These are phyloP conservation scores for Noccaea caerulescens DNA, from an alignment of 345 rosid genomes.

Conservation along the genomic window DNA sequence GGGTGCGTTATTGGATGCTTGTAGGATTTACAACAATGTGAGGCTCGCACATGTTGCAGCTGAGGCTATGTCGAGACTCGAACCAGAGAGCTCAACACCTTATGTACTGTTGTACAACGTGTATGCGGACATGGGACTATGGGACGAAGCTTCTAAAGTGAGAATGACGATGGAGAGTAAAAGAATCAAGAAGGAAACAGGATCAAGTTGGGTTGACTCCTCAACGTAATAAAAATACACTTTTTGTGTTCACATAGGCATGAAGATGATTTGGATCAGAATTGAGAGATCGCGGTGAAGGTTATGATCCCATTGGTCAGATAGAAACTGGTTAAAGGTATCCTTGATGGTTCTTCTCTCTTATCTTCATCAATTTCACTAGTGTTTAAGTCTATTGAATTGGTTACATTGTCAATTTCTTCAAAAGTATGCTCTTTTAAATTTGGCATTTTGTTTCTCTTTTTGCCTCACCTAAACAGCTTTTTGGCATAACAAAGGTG, in stretches of 20 bases:
- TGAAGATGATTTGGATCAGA: constrained; percentile 15
- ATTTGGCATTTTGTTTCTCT: not conserved
- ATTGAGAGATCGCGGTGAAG: not conserved
- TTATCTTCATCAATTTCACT: not conserved
- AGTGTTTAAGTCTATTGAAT: not conserved
- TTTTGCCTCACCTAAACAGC: not conserved
- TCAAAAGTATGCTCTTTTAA: not conserved
- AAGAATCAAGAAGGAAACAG: constrained; percentile 58
- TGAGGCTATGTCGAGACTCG: constrained; percentile 64
- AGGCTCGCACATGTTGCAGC: constrained; percentile 65
- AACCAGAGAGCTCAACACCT: constrained; percentile 73
- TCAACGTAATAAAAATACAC: not conserved
- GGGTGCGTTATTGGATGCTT: constrained; percentile 82
- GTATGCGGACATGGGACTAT: constrained; percentile 62
- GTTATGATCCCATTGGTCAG: not conserved
- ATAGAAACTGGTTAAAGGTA: constrained; percentile 22
- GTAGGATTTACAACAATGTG: constrained; percentile 59
- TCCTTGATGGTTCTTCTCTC: not conserved
- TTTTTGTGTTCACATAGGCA: constrained; percentile 1
- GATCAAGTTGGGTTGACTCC: constrained; percentile 55
- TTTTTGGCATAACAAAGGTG: not conserved
- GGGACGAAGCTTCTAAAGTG: constrained; percentile 67
- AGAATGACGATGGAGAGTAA: constrained; percentile 59
- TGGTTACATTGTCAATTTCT: not conserved
- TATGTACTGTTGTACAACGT: constrained; percentile 68